Percentiles rank a stretch among this genome's conserved stretches.
These are phyloP conservation scores for Phyllachora maydis DNA, from an alignment of 2,329 filamentous ascomycete species.

Conservation along the genomic window DNA sequence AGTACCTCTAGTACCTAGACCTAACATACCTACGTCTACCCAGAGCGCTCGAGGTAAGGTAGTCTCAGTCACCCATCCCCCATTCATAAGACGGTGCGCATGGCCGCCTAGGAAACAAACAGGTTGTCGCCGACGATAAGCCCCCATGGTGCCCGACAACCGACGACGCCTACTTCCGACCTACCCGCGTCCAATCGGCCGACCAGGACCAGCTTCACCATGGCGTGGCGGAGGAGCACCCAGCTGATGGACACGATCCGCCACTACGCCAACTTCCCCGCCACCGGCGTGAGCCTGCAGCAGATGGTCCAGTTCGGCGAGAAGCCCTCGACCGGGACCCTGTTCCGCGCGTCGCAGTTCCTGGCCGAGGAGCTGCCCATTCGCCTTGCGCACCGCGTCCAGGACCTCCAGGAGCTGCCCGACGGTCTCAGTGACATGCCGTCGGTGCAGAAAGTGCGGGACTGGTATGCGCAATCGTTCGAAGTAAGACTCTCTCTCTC, in stretches of 20 bases:
- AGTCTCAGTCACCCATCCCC: no score
- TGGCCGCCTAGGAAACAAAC: no score
- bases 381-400: slow-evolving; percentile 83
- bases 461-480: slow-evolving; percentile 99
- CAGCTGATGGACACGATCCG: slow-evolving; percentile 91
- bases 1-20: no score
- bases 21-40: no score
- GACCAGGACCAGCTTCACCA: slow-evolving; percentile 20
- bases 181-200: slow-evolving; percentile 7
- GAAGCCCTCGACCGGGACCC: slow-evolving; percentile 74
- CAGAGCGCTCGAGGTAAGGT: no score
- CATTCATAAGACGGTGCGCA: no score
- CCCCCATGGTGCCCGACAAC: slow-evolving; percentile 6
- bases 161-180: slow-evolving; percentile 2
- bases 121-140: no score
- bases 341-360: slow-evolving; percentile 96
- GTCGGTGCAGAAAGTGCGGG: slow-evolving; percentile 81
- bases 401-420: slow-evolving; percentile 78
- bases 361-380: slow-evolving; percentile 96
- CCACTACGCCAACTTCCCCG: slow-evolving; percentile 92
- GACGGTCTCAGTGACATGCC: slow-evolving; percentile 97
- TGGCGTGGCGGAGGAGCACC: slow-evolving; percentile 89
- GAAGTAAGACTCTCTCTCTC: slow-evolving; percentile 41
- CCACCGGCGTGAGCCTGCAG: slow-evolving; percentile 83
- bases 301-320: slow-evolving; percentile 99